Percentiles rank a stretch among this genome's conserved stretches.
phyloP scores from a whole-genome alignment of 768 basidiomycete genomes.

The Tulasnella calospora region DNA sequence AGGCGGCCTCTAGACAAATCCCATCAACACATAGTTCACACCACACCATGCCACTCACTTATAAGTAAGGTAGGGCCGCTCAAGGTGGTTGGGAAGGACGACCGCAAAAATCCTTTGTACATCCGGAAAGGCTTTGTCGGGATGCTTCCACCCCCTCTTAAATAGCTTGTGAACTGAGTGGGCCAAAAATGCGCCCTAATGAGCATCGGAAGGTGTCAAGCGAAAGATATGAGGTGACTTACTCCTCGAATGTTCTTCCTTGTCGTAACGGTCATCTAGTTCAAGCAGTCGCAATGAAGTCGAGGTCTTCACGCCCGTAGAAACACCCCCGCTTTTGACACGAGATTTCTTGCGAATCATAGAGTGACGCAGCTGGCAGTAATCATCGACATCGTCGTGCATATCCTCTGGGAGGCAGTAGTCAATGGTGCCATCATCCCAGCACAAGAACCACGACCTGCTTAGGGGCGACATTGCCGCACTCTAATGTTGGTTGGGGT shows the following conservation, averaged over 20 bases:
- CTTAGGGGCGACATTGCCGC: neutral
- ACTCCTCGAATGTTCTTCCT: neutral
- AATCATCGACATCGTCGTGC: neutral
- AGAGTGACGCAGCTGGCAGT: neutral
- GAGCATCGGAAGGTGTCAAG: neutral
- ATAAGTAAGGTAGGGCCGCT: neutral
- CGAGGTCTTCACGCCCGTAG: too few species aligned
- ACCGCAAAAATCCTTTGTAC: neutral
- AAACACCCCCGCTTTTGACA: too few species aligned
- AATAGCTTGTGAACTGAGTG: neutral
- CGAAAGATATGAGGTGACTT: neutral
- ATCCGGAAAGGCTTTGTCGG: neutral
- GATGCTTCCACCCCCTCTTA: slow-evolving; percentile 12
- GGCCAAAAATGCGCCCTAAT: neutral
- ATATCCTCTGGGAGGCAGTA: neutral
- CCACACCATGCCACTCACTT: neutral
- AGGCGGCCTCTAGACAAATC: neutral
- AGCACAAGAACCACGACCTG: neutral
- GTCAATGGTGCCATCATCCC: neutral
- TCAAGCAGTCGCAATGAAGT: neutral
- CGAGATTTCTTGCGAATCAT: neutral
- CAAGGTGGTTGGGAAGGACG: neutral
- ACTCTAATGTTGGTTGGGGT: neutral
- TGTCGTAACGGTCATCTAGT: neutral
- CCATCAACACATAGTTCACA: neutral